phyloP scores from a whole-genome alignment of 2,329 filamentous ascomycete species.

The Sporothrix luriei region DNA sequence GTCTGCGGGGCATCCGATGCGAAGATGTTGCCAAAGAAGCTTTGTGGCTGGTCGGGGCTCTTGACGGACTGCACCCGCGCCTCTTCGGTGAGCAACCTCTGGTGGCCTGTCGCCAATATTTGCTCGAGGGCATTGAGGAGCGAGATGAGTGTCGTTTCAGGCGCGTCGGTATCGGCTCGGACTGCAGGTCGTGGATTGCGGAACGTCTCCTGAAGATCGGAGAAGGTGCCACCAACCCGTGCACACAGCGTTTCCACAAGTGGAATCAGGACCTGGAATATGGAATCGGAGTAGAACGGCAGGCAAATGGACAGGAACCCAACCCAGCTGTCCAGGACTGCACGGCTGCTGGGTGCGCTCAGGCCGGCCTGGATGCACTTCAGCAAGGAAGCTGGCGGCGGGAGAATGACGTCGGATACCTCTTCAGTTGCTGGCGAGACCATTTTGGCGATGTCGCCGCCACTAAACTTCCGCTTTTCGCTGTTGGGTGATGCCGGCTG shows the following conservation, averaged over 20 bases:
- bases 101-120: conserved; percentile 82
- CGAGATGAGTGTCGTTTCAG: conserved; percentile 76
- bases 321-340: conserved; percentile 89
- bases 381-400: conserved; percentile 72
- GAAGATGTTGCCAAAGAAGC: conserved; percentile 93
- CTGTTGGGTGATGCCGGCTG: conserved; percentile 44
- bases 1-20: conserved; percentile 72
- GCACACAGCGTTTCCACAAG: conserved; percentile 86
- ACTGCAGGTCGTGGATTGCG: conserved; percentile 36
- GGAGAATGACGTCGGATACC: background rate
- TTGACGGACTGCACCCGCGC: conserved; percentile 68
- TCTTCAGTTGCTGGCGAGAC: conserved; percentile 11
- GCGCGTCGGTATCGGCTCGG: conserved; percentile 47
- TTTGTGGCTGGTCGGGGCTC: conserved; percentile 78
- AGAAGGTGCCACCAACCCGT: conserved; percentile 74
- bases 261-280: conserved; percentile 88
- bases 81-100: conserved; percentile 77
- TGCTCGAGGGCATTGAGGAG: conserved; percentile 92
- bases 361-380: conserved; percentile 83
- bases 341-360: conserved; percentile 69
- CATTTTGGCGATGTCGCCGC: conserved; percentile 28
- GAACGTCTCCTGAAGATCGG: conserved; percentile 68
- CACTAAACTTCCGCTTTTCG: conserved; percentile 51
- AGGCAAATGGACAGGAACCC: conserved; percentile 80
- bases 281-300: conserved; percentile 77